phyloP scores from a whole-genome alignment of 106 monocot genomes.

The Apostasia shenzhenica region DNA sequence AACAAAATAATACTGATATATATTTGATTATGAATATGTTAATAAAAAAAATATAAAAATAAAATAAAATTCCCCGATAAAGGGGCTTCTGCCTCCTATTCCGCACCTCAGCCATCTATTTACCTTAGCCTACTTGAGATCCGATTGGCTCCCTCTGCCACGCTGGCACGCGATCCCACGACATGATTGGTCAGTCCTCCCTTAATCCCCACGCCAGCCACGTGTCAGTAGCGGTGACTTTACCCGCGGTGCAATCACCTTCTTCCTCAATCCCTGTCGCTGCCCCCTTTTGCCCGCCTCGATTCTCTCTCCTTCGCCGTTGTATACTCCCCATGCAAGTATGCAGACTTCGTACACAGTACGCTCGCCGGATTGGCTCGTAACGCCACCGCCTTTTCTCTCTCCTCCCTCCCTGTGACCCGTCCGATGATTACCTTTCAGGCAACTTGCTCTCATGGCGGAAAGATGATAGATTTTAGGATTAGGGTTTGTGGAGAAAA shows the following conservation, averaged over 20 bases:
- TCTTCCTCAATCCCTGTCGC: background rate
- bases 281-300: conserved; percentile 7
- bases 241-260: conserved; percentile 16
- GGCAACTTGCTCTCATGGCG: background rate
- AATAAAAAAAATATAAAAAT: background rate
- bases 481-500: background rate
- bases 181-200: conserved; percentile 17
- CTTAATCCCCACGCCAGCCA: background rate
- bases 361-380: conserved; percentile 15
- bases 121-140: conserved; percentile 17
- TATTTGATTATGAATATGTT: background rate
- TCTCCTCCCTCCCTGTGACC: background rate
- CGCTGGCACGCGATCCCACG: conserved; percentile 28
- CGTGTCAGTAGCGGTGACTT: background rate
- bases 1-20: background rate
- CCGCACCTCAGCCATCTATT: background rate
- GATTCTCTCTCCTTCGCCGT: background rate
- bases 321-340: background rate
- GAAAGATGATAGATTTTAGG: background rate
- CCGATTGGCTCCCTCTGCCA: conserved; percentile 26
- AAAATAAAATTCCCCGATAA: background rate
- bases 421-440: background rate
- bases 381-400: conserved; percentile 3
- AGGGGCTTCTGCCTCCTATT: background rate
- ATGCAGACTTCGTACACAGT: background rate